These are phyloP conservation scores for Aspergillus heteromorphus DNA, from an alignment of 495 filamentous ascomycete genomes.

Conservation along the genomic window DNA sequence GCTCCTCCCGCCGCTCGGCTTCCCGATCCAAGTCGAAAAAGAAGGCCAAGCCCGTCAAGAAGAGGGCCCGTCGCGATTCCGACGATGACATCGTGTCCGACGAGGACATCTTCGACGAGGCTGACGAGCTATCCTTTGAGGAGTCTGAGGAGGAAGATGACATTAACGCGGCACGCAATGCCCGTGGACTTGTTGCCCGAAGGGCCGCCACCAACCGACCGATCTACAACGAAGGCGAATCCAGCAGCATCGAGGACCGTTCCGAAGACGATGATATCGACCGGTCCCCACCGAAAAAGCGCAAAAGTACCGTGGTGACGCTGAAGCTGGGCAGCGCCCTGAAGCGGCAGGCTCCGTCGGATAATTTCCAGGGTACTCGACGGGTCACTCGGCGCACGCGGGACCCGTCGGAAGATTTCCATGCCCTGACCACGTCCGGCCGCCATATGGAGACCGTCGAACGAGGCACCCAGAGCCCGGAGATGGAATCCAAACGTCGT, in stretches of 20 bases:
- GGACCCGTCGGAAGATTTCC: constrained; percentile 53
- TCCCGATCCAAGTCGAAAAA: constrained; percentile 40
- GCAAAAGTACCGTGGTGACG: constrained; percentile 33
- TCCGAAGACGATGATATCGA: constrained; percentile 33
- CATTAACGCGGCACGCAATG: constrained; percentile 56
- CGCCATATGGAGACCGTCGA: constrained; percentile 58
- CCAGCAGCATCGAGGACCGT: constrained; percentile 27
- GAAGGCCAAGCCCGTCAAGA: constrained; percentile 42
- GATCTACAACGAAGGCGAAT: constrained; percentile 30
- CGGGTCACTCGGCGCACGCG: constrained; percentile 57
- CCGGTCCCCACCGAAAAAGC: constrained; percentile 26
- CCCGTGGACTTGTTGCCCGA: constrained; percentile 66
- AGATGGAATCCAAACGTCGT: constrained; percentile 49
- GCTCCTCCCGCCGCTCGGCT: constrained; percentile 28
- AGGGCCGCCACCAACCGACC: constrained; percentile 50
- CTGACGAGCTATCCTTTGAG: constrained; percentile 56
- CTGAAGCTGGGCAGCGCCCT: constrained; percentile 38
- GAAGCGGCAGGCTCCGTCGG: constrained; percentile 25
- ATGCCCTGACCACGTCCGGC: constrained; percentile 71
- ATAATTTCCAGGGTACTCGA: constrained; percentile 30
- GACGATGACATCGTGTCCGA: constrained; percentile 63
- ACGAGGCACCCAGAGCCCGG: constrained; percentile 62
- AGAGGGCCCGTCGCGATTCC: constrained; percentile 51
- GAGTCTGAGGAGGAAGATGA: constrained; percentile 57
- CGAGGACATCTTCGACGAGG: constrained; percentile 57